phyloP scores from a whole-genome alignment of 148 eudicot genomes.

The Rhododendron molle region DNA sequence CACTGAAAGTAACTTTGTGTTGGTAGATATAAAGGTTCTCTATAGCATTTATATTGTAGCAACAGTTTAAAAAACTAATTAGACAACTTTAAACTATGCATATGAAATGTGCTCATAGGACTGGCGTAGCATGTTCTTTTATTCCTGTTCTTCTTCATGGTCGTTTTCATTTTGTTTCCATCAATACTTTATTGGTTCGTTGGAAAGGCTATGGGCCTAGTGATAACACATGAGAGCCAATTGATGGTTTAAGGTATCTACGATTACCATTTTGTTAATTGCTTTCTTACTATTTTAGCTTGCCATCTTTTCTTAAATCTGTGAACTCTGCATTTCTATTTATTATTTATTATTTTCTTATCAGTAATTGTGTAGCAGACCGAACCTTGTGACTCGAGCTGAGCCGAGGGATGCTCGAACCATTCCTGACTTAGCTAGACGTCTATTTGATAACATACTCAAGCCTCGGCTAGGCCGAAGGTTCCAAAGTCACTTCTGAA shows the following conservation, averaged over 20 bases:
- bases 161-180: neutral
- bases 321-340: neutral
- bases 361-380: no score
- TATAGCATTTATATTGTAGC: neutral
- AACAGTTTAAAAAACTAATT: neutral
- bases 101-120: neutral
- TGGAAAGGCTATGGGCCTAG: constrained; percentile 38
- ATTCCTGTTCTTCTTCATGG: neutral
- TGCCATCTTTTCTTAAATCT: neutral
- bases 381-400: no score
- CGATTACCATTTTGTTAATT: neutral
- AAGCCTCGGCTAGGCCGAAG: no score
- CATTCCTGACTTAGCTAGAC: no score
- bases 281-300: neutral
- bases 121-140: neutral
- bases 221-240: constrained; percentile 35
- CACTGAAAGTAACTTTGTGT: neutral
- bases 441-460: no score
- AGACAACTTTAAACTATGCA: neutral
- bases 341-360: neutral
- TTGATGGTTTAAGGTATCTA: constrained; percentile 29
- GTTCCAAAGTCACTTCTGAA: no score
- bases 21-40: neutral
- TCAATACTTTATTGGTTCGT: constrained; percentile 17
- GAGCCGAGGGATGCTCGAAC: no score